Evolutionary conservation across 1,139 yeast species (phyloP).

Genomic region (Entelexis paramagnoliae): DNA sequence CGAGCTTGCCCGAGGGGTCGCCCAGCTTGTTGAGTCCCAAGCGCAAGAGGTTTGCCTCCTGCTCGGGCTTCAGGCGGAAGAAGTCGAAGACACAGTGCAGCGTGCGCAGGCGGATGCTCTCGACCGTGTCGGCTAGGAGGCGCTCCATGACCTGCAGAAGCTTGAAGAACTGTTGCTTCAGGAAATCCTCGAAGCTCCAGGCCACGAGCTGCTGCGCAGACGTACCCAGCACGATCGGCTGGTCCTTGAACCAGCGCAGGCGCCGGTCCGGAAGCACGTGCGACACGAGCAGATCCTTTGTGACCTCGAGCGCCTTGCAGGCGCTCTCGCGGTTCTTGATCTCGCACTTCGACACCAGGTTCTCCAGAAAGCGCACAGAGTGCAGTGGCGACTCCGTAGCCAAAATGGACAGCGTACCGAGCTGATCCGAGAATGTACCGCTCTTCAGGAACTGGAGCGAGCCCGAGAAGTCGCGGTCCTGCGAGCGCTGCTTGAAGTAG

Average conservation of each 20-base stretch:
- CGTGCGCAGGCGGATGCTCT: conserved; percentile 73
- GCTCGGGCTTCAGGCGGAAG: conserved; percentile 82
- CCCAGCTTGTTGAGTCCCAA: conserved; percentile 91
- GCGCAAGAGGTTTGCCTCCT: conserved; percentile 80
- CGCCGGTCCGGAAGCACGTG: conserved; percentile 76
- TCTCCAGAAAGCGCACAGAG: conserved; percentile 72
- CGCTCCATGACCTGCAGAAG: conserved; percentile 56
- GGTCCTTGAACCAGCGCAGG: conserved; percentile 68
- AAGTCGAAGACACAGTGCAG: conserved; percentile 70
- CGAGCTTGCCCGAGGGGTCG: conserved; percentile 81
- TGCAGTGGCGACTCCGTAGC: conserved; percentile 94
- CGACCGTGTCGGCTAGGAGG: conserved; percentile 82
- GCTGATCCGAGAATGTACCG: conserved; percentile 94
- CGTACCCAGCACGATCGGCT: conserved; percentile 42
- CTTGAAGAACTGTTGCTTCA: conserved; percentile 65
- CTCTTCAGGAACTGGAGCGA: conserved; percentile 74
- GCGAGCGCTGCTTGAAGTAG: conserved; percentile 40
- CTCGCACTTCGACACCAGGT: conserved; percentile 64
- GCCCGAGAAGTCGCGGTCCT: conserved; percentile 51
- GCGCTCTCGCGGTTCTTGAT: conserved; percentile 93
- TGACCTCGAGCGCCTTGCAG: conserved; percentile 76
- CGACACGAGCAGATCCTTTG: conserved; percentile 73
- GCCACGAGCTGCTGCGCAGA: conserved; percentile 47
- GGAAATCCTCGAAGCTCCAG: conserved; percentile 80
- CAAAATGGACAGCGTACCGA: conserved; percentile 83